Percentiles rank a stretch among this genome's conserved stretches.
Evolutionary conservation across 2,329 filamentous ascomycete species (phyloP).

Genomic region (Diaporthe velutina): DNA sequence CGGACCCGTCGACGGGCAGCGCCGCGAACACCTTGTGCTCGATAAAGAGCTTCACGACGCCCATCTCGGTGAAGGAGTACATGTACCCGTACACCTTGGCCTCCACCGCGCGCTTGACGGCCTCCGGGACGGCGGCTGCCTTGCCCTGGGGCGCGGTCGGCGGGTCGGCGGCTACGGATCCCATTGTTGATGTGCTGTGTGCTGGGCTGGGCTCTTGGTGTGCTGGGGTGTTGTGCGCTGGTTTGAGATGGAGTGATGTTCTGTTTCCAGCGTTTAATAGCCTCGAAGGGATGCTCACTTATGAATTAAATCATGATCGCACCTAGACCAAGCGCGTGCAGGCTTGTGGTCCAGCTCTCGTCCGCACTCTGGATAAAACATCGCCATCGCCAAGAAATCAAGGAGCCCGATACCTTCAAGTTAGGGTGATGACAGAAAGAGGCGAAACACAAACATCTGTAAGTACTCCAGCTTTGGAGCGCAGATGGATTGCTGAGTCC

Average conservation of each 20-base stretch:
- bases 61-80: constrained; percentile 26
- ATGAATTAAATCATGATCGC: neutral
- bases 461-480: neutral
- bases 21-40: constrained; percentile 17
- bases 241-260: neutral
- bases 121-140: constrained; percentile 11
- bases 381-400: constrained; percentile 12
- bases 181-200: constrained; percentile 1
- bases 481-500: neutral
- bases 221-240: neutral
- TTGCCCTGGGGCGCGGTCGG: constrained; percentile 12
- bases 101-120: constrained; percentile 13
- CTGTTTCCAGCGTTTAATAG: neutral
- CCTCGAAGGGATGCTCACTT: neutral
- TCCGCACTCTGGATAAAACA: neutral
- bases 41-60: constrained; percentile 24
- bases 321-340: too few species aligned
- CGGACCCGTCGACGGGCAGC: neutral
- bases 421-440: neutral
- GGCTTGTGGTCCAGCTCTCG: too few species aligned
- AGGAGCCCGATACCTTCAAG: neutral
- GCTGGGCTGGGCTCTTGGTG: neutral
- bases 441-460: neutral
- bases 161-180: constrained; percentile 21
- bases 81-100: constrained; percentile 24